These are phyloP conservation scores for Trichomonascaceae sp. DNA, from an alignment of 1,139 yeast genomes.

Conservation along the genomic window DNA sequence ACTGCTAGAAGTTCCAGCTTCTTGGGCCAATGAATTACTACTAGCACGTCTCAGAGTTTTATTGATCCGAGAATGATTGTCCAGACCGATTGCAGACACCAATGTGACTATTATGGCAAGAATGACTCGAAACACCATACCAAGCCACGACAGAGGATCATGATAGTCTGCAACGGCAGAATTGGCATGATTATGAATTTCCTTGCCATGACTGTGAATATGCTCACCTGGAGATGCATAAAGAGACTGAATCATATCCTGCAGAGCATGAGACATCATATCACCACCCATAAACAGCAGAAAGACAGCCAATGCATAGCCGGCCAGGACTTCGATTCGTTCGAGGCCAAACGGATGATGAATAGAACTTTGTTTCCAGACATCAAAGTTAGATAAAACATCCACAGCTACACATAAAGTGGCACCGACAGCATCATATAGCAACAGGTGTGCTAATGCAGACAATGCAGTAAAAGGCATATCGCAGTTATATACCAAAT, in stretches of 20 bases:
- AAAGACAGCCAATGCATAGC: slow-evolving; percentile 81
- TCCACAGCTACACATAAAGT: slow-evolving; percentile 65
- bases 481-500: slow-evolving; percentile 49
- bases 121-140: slow-evolving; percentile 25
- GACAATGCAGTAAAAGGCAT: slow-evolving; percentile 57
- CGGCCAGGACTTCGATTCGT: slow-evolving; percentile 76
- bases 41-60: slow-evolving; percentile 23
- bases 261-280: slow-evolving; percentile 74
- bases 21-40: slow-evolving; percentile 13
- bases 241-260: slow-evolving; percentile 55
- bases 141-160: slow-evolving; percentile 17
- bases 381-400: slow-evolving; percentile 81
- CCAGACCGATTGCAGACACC: slow-evolving; percentile 31
- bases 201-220: slow-evolving; percentile 45
- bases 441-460: slow-evolving; percentile 79
- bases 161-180: slow-evolving; percentile 26
- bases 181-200: slow-evolving; percentile 39
- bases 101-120: slow-evolving; percentile 32
- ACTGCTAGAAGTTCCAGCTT: neutral
- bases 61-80: slow-evolving; percentile 30
- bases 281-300: slow-evolving; percentile 89
- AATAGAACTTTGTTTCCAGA: slow-evolving; percentile 80
- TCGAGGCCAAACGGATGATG: slow-evolving; percentile 90
- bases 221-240: slow-evolving; percentile 39
- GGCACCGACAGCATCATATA: slow-evolving; percentile 83